phyloP scores from a whole-genome alignment of 257 asterid genomes.

The Solanum peruvianum region DNA sequence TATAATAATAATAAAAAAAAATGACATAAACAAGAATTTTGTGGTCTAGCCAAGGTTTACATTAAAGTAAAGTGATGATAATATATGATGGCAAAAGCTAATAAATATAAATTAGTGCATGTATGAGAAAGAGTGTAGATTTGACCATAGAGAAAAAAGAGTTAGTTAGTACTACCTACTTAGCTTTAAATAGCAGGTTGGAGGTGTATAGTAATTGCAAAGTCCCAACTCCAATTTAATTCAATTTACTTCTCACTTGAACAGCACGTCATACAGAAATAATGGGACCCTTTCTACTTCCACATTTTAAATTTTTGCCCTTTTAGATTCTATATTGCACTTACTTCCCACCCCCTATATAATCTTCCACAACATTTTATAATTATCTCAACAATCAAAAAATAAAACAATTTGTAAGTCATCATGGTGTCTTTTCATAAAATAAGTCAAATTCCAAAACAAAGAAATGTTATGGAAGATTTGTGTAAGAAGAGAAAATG shows the following conservation, averaged over 20 bases:
- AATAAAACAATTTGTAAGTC: background rate
- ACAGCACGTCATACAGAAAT: conserved; percentile 28
- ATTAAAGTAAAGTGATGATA: background rate
- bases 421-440: conserved; percentile 35
- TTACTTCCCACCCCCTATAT: conserved; percentile 14
- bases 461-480: conserved; percentile 15
- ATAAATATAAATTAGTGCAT: background rate
- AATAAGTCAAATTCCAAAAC: conserved; percentile 12
- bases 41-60: background rate
- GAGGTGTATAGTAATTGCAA: conserved; percentile 21
- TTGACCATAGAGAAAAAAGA: conserved; percentile 7
- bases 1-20: background rate
- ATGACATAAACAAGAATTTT: background rate
- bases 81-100: background rate
- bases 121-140: background rate
- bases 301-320: conserved; percentile 35
- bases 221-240: conserved; percentile 4
- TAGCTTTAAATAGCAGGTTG: conserved; percentile 14
- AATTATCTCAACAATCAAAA: background rate
- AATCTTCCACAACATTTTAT: conserved; percentile 13
- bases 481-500: conserved; percentile 47
- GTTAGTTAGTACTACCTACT: conserved; percentile 5
- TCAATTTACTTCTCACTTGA: conserved; percentile 26
- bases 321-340: conserved; percentile 22
- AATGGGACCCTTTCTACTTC: conserved; percentile 29